Percentiles rank a stretch among this genome's conserved stretches.
Conservation (phyloP, 768 basidiomycete genomes). For the Harrya chromipes region DNA sequence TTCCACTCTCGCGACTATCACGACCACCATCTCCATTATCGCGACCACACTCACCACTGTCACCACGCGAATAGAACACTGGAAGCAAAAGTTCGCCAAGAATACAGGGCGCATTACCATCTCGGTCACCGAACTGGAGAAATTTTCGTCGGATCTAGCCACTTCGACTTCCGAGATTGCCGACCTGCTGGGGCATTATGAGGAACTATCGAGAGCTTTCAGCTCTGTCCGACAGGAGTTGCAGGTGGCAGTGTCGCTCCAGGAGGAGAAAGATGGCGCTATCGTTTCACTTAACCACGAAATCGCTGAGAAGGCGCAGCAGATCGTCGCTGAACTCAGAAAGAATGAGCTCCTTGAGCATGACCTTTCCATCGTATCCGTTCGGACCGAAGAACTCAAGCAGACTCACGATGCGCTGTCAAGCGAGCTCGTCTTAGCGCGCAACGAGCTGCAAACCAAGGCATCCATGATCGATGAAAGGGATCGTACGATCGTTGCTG, state of each 20-base stretch:
- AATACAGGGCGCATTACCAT: neutral
- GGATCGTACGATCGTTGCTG: too few species aligned
- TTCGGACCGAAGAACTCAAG: too few species aligned
- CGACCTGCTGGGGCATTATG: slow-evolving; percentile 1
- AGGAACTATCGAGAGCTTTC: neutral
- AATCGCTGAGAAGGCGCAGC: neutral
- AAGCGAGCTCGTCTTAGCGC: too few species aligned
- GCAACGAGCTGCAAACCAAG: too few species aligned
- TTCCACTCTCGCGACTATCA: neutral
- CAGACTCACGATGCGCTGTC: too few species aligned
- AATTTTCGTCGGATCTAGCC: slow-evolving; percentile 1
- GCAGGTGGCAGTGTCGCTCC: neutral
- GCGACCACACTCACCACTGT: neutral
- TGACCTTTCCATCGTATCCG: too few species aligned
- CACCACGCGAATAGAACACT: neutral
- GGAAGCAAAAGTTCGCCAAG: neutral
- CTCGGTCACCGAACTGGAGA: slow-evolving; percentile 6
- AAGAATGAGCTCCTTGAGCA: too few species aligned
- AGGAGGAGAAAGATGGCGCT: neutral
- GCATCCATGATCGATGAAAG: too few species aligned
- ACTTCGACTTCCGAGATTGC: neutral
- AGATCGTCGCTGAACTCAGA: neutral
- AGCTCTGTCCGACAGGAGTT: neutral
- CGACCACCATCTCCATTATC: neutral
- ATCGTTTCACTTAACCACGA: neutral